Evolutionary conservation across 352 stramenopile species (phyloP).

Genomic region (Globisporangium irregulare): DNA sequence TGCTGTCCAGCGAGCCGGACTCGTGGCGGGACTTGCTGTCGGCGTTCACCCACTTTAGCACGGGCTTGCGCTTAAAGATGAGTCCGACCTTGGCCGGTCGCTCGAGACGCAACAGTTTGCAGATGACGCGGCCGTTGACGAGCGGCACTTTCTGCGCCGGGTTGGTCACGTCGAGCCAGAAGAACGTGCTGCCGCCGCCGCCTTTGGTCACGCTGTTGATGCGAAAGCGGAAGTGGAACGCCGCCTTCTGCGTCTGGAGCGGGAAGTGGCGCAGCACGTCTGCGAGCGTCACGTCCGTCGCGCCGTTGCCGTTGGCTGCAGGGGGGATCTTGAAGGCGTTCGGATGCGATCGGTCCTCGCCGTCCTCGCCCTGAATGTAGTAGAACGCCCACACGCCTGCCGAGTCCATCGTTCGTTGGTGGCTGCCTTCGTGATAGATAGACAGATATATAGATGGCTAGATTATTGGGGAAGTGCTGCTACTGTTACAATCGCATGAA

Average conservation of each 20-base stretch:
- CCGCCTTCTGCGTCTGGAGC: constrained; percentile 30
- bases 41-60: constrained; percentile 55
- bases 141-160: constrained; percentile 66
- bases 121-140: constrained; percentile 75
- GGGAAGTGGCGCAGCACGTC: constrained; percentile 72
- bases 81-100: constrained; percentile 55
- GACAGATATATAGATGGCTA: neutral
- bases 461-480: neutral
- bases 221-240: constrained; percentile 87
- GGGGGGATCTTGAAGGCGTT: constrained; percentile 73
- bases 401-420: constrained; percentile 19
- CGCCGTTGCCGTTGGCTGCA: constrained; percentile 7
- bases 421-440: constrained; percentile 4
- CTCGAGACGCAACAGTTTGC: constrained; percentile 72
- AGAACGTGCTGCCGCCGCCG: constrained; percentile 58
- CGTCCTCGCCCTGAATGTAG: constrained; percentile 86
- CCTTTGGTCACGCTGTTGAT: constrained; percentile 47
- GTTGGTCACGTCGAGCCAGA: constrained; percentile 69
- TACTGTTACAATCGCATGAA: neutral
- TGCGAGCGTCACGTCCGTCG: constrained; percentile 58
- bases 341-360: constrained; percentile 77
- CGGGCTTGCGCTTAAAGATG: constrained; percentile 69
- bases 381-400: constrained; percentile 78
- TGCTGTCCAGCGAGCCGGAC: neutral
- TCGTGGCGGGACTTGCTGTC: constrained; percentile 18